Conservation (phyloP, 139 green algal genomes). For the Diplosphaera chodatii region DNA sequence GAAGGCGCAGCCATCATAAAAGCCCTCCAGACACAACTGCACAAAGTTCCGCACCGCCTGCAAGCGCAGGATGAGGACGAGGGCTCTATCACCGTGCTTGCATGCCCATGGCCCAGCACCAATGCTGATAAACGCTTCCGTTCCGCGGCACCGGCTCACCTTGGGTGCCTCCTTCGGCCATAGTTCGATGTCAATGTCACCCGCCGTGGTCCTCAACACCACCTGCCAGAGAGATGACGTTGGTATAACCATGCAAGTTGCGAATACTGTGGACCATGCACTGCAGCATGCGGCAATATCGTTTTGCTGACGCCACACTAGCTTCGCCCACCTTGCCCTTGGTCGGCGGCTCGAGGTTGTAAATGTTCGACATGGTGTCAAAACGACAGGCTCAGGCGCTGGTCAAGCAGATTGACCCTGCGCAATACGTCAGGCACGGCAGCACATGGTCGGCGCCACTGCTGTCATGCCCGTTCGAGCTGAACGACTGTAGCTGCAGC, state of each 20-base stretch:
- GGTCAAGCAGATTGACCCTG: too few relatives aligned
- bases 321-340: constrained; percentile 77
- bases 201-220: constrained; percentile 78
- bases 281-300: too few relatives aligned
- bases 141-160: constrained; percentile 15
- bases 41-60: constrained; percentile 90
- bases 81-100: too few relatives aligned
- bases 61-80: neutral
- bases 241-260: neutral
- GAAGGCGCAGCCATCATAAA: constrained; percentile 89
- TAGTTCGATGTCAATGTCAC: constrained; percentile 94
- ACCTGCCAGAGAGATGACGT: constrained; percentile 44
- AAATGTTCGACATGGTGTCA: constrained; percentile 83
- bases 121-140: neutral
- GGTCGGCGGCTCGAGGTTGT: constrained; percentile 89
- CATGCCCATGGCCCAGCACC: too few relatives aligned
- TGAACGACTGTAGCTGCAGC: too few relatives aligned
- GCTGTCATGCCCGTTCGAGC: too few relatives aligned
- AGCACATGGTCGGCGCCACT: too few relatives aligned
- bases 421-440: too few relatives aligned
- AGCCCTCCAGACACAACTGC: constrained; percentile 91
- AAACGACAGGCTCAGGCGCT: too few relatives aligned
- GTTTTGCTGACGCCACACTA: too few relatives aligned
- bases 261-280: too few relatives aligned
- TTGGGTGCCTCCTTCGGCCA: constrained; percentile 93